These are phyloP conservation scores for Ceratocystis cacaofunesta DNA, from an alignment of 2,329 filamentous ascomycete genomes.

Conservation along the genomic window DNA sequence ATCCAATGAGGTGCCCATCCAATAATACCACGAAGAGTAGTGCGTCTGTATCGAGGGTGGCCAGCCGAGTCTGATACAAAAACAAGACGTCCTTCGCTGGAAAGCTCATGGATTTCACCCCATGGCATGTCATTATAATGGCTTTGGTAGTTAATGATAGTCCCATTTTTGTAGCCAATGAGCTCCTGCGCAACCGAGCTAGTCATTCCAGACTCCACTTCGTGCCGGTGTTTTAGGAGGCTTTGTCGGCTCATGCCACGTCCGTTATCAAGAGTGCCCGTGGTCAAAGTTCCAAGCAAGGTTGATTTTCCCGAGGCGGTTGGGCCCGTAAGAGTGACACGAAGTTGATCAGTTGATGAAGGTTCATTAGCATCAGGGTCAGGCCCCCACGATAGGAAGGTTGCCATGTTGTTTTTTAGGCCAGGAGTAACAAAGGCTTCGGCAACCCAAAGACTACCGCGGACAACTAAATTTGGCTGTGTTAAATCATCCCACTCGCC, in stretches of 20 bases:
- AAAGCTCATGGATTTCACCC: constrained; percentile 79
- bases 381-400: constrained; percentile 8
- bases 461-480: constrained; percentile 19
- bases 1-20: constrained; percentile 96
- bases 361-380: not conserved
- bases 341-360: constrained; percentile 57
- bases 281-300: constrained; percentile 73
- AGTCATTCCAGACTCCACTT: constrained; percentile 80
- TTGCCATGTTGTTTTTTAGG: constrained; percentile 22
- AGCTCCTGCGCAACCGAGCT: constrained; percentile 91
- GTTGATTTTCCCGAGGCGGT: constrained; percentile 90
- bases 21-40: constrained; percentile 75
- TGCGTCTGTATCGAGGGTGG: constrained; percentile 75
- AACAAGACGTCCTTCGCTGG: constrained; percentile 59
- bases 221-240: constrained; percentile 81
- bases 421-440: constrained; percentile 79
- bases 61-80: constrained; percentile 88
- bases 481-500: constrained; percentile 49
- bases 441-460: constrained; percentile 59
- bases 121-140: constrained; percentile 79
- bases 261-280: constrained; percentile 79
- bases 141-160: constrained; percentile 62
- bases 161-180: constrained; percentile 56
- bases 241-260: constrained; percentile 78
- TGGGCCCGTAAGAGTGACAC: constrained; percentile 74